Percentiles rank a stretch among this genome's conserved stretches.
Conservation (phyloP, 108 stramenopile genomes). For the Stephanodiscus minutulus region DNA sequence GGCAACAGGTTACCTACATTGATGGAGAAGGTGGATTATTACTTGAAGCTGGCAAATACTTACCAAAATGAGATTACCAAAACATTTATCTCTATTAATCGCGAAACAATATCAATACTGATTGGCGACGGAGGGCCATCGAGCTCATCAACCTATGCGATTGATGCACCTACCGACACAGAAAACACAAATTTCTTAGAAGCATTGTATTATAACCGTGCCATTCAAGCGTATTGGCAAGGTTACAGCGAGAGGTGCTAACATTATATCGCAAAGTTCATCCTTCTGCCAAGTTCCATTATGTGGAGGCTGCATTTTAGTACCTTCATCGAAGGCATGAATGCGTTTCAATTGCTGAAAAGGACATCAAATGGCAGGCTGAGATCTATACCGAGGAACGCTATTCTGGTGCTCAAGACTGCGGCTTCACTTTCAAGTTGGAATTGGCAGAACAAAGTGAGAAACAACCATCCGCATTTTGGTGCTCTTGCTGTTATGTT, state of each 20-base stretch:
- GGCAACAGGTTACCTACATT: slow-evolving; percentile 23
- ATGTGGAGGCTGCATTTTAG: not conserved
- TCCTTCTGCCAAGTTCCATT: not conserved
- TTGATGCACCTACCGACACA: not conserved
- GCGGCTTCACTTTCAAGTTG: not conserved
- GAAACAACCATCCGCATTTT: not conserved
- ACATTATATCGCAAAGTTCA: slow-evolving; percentile 4
- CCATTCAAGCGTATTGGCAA: no score
- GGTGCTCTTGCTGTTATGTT: not conserved
- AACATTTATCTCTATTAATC: not conserved
- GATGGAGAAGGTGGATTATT: slow-evolving; percentile 14
- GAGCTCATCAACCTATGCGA: not conserved
- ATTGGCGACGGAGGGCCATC: slow-evolving; percentile 20
- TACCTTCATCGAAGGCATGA: not conserved
- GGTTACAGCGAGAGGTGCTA: slow-evolving; percentile 19
- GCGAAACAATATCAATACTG: slow-evolving; percentile 21
- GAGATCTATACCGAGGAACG: not conserved
- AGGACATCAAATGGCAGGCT: not conserved
- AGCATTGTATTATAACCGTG: slow-evolving; percentile 4
- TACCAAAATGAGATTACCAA: slow-evolving; percentile 4
- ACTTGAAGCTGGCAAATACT: slow-evolving; percentile 16
- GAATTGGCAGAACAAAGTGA: slow-evolving; percentile 8
- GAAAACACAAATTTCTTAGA: not conserved
- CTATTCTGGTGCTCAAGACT: not conserved
- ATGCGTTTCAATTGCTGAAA: slow-evolving; percentile 3